Evolutionary conservation across 192 early-diverging fungal genomes (phyloP).

Genomic region (Coemansia sp.): DNA sequence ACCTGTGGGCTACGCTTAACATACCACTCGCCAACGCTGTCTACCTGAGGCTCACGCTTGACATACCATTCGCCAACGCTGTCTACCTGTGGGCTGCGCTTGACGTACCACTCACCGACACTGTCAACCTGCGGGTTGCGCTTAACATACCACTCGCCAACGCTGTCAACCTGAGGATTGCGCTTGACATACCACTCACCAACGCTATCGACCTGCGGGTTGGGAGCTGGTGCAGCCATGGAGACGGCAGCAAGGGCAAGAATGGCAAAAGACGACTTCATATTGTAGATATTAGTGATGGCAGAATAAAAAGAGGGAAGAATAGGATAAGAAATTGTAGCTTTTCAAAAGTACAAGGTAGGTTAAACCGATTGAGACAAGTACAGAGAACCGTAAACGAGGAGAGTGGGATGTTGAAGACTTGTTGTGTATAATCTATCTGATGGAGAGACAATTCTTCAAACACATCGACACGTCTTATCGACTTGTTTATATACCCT

Average conservation of each 20-base stretch:
- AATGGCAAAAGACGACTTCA: conserved; percentile 1
- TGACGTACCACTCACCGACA: no score
- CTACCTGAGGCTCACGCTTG: not conserved
- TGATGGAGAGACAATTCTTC: no score
- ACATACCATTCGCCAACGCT: not conserved
- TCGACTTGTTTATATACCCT: no score
- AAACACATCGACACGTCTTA: no score
- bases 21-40: not conserved
- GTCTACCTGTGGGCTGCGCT: not conserved
- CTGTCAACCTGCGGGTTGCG: not conserved
- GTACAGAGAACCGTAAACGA: not conserved
- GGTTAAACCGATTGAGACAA: no score
- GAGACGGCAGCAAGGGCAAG: not conserved
- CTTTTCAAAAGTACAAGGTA: no score
- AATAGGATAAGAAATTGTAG: not conserved
- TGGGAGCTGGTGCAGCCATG: conserved; percentile 5
- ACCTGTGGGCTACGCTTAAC: not conserved
- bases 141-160: not conserved
- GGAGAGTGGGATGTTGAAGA: not conserved
- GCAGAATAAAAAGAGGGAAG: not conserved
- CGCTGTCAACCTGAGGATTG: not conserved
- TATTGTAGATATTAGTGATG: not conserved
- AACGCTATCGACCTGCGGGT: not conserved
- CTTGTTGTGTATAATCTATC: not conserved
- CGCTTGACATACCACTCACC: not conserved